Evolutionary conservation across 768 basidiomycete genomes (phyloP).

Genomic region (Tylopilus subfusipes): DNA sequence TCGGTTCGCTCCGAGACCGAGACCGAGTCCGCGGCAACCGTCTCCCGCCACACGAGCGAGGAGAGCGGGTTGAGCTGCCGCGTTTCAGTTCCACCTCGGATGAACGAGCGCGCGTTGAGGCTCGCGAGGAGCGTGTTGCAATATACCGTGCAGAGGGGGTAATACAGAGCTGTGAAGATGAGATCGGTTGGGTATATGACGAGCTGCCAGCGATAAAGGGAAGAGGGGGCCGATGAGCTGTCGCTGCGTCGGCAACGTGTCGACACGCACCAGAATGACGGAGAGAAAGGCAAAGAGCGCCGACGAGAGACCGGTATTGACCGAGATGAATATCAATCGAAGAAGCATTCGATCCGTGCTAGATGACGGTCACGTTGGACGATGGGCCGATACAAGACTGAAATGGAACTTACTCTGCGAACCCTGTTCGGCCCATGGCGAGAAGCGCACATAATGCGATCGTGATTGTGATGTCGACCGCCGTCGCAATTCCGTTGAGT

Average conservation of each 20-base stretch:
- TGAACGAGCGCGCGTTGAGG: slow-evolving; percentile 26
- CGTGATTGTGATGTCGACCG: slow-evolving; percentile 20
- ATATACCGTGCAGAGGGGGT: slow-evolving; percentile 32
- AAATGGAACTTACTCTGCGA: slow-evolving; percentile 12
- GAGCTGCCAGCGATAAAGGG: slow-evolving; percentile 6
- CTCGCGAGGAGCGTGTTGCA: slow-evolving; percentile 34
- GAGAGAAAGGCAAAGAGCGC: slow-evolving; percentile 21
- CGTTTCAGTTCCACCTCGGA: slow-evolving; percentile 1
- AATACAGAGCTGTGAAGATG: slow-evolving; percentile 25
- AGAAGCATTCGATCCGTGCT: slow-evolving; percentile 26
- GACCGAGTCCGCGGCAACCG: not conserved
- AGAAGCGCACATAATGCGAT: slow-evolving; percentile 22
- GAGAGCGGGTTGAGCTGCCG: not conserved
- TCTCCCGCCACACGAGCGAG: slow-evolving; percentile 10
- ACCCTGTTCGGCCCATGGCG: slow-evolving; percentile 24
- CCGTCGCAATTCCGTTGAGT: slow-evolving; percentile 12
- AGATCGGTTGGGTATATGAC: slow-evolving; percentile 23
- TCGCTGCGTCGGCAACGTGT: not conserved
- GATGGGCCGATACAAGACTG: not conserved
- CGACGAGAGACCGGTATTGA: slow-evolving; percentile 25
- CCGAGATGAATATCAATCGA: slow-evolving; percentile 25
- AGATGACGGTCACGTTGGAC: slow-evolving; percentile 1
- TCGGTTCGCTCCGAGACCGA: not conserved
- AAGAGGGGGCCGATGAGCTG: not conserved
- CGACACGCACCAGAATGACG: slow-evolving; percentile 17